Percentiles rank a stretch among this genome's conserved stretches.
Conservation (phyloP, 345 rosid species). For the Gossypium mustelinum region DNA sequence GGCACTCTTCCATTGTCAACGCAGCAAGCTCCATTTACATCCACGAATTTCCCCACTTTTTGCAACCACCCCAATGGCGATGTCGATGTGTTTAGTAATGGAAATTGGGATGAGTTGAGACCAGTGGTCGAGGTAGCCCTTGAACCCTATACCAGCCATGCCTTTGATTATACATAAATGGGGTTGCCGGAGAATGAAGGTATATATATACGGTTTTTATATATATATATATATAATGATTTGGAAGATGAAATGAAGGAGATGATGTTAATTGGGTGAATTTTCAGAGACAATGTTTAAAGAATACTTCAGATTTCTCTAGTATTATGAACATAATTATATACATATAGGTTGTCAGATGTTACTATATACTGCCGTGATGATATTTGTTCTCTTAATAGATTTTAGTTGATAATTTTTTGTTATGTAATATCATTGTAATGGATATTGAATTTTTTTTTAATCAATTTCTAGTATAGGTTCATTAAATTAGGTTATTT, state of each 20-base stretch:
- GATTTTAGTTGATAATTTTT: too few relatives aligned
- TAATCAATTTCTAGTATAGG: too few relatives aligned
- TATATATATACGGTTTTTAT: too few relatives aligned
- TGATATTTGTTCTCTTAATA: too few relatives aligned
- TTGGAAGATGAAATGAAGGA: neutral
- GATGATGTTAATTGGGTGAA: neutral
- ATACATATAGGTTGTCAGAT: too few relatives aligned
- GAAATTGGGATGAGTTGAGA: conserved; percentile 71
- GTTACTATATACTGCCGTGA: too few relatives aligned
- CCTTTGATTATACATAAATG: neutral
- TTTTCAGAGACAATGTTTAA: neutral
- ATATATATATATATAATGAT: neutral
- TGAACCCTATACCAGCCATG: neutral
- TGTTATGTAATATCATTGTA: too few relatives aligned
- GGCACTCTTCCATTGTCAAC: neutral
- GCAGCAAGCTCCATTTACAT: conserved; percentile 21
- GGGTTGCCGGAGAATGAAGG: too few relatives aligned
- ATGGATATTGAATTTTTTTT: too few relatives aligned
- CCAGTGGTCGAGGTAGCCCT: conserved; percentile 44
- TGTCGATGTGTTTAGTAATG: conserved; percentile 36
- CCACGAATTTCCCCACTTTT: conserved; percentile 21
- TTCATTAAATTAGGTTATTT: too few relatives aligned
- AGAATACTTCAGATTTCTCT: neutral
- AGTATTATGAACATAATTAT: too few relatives aligned
- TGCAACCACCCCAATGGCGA: conserved; percentile 37